Evolutionary conservation across 805 yeast species (phyloP).

Genomic region (Teunomyces pallodes): DNA sequence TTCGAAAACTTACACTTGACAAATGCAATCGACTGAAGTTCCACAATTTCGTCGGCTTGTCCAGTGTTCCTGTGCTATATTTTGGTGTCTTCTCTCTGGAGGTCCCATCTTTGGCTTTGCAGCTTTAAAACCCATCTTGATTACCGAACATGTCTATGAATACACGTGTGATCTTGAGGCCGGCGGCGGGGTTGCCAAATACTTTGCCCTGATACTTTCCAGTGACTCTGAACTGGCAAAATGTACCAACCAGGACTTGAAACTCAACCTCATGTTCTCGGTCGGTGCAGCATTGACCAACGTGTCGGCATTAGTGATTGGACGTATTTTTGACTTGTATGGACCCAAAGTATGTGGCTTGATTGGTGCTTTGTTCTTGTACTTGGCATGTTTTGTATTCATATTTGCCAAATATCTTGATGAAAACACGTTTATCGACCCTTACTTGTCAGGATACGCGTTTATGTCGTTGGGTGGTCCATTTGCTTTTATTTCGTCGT

Average conservation of each 20-base stretch:
- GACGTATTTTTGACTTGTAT: conserved; percentile 45
- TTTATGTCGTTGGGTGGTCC: conserved; percentile 59
- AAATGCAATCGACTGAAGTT: conserved; percentile 10
- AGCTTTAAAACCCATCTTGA: conserved; percentile 81
- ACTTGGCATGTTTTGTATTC: conserved; percentile 45
- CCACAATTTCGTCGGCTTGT: conserved; percentile 23
- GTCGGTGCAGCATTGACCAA: conserved; percentile 57
- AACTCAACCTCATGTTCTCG: conserved; percentile 57
- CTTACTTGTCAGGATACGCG: conserved; percentile 51
- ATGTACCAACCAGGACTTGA: conserved; percentile 53
- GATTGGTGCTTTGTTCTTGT: conserved; percentile 47
- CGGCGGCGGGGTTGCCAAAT: conserved; percentile 5
- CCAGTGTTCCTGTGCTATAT: conserved; percentile 55
- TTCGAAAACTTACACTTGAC: not conserved
- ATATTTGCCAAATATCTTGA: conserved; percentile 34
- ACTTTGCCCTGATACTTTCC: not conserved
- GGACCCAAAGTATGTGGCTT: conserved; percentile 57
- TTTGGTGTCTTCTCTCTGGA: conserved; percentile 88
- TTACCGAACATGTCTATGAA: conserved; percentile 72
- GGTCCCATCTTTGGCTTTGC: conserved; percentile 97
- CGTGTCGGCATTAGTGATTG: conserved; percentile 51
- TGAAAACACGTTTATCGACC: conserved; percentile 37
- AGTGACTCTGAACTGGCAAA: conserved; percentile 26
- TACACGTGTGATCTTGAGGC: conserved; percentile 48
- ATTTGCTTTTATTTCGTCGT: conserved; percentile 52